These are phyloP conservation scores for Solanum virginianum DNA, from an alignment of 257 asterid species.

Conservation along the genomic window DNA sequence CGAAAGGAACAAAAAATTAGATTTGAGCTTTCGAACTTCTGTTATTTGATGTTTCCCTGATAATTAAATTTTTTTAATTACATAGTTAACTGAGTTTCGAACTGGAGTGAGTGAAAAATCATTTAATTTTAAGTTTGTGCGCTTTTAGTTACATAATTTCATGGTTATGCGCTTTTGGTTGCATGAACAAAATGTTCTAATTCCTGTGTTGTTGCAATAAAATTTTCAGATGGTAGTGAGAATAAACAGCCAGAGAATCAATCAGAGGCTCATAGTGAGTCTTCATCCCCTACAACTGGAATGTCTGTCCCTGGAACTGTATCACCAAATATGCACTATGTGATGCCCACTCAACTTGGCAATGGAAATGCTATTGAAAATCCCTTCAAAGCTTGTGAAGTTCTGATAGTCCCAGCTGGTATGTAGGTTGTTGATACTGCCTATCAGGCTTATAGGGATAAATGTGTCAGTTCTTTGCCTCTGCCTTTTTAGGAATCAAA, in stretches of 20 bases:
- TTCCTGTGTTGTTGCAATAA: background rate
- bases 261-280: conserved; percentile 32
- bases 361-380: conserved; percentile 38
- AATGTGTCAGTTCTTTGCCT: no score
- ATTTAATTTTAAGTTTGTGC: background rate
- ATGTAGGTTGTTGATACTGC: no score
- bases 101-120: background rate
- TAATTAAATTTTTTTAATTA: background rate
- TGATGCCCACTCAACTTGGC: conserved; percentile 52
- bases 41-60: background rate
- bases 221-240: conserved; percentile 48
- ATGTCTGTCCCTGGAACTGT: conserved; percentile 37
- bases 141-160: background rate
- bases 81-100: background rate
- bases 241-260: conserved; percentile 52
- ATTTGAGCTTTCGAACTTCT: background rate
- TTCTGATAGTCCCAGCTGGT: no score
- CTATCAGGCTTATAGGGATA: no score
- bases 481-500: no score
- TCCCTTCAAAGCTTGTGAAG: no score
- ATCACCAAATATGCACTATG: conserved; percentile 48
- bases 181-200: background rate
- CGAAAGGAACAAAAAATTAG: background rate
- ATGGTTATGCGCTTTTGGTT: background rate
- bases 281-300: conserved; percentile 50